Conservation (phyloP, 371 early-diverging fungal species). For the Mortierella sp. region DNA sequence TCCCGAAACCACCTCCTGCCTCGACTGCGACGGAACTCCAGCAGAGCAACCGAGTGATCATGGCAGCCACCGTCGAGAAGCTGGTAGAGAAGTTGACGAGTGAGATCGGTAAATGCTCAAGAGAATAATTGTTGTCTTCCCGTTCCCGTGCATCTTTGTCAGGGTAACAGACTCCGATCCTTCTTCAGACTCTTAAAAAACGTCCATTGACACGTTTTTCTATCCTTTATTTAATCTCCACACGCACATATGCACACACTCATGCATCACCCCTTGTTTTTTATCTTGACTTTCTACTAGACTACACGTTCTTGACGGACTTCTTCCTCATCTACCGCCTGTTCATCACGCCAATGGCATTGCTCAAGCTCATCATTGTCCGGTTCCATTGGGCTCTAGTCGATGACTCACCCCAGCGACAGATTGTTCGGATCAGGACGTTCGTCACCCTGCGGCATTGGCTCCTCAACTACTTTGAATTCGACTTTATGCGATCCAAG, state of each 20-base stretch:
- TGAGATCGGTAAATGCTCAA: conserved; percentile 61
- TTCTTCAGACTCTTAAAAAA: not conserved
- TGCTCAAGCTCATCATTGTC: conserved; percentile 69
- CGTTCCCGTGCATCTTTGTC: not conserved
- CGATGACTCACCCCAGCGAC: conserved; percentile 66
- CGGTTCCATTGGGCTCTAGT: conserved; percentile 73
- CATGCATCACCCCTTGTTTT: not conserved
- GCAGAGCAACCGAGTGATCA: conserved; percentile 51
- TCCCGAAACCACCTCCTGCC: not conserved
- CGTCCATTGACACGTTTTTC: not conserved
- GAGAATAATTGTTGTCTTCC: not conserved
- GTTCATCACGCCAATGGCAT: conserved; percentile 69
- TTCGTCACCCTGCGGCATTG: conserved; percentile 79
- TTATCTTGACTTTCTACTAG: conserved; percentile 40
- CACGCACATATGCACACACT: no score
- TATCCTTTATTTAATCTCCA: conserved; percentile 13
- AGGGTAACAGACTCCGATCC: not conserved
- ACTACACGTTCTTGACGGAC: conserved; percentile 80
- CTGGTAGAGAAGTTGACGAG: conserved; percentile 72
- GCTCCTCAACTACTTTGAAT: conserved; percentile 75
- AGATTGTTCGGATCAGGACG: conserved; percentile 73
- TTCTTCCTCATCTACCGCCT: conserved; percentile 78
- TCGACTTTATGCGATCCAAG: conserved; percentile 70
- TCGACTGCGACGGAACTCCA: not conserved
- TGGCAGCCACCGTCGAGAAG: conserved; percentile 75